Evolutionary conservation across 1,284 basidiomycete species (phyloP).

Genomic region (Inonotus hispidus): DNA sequence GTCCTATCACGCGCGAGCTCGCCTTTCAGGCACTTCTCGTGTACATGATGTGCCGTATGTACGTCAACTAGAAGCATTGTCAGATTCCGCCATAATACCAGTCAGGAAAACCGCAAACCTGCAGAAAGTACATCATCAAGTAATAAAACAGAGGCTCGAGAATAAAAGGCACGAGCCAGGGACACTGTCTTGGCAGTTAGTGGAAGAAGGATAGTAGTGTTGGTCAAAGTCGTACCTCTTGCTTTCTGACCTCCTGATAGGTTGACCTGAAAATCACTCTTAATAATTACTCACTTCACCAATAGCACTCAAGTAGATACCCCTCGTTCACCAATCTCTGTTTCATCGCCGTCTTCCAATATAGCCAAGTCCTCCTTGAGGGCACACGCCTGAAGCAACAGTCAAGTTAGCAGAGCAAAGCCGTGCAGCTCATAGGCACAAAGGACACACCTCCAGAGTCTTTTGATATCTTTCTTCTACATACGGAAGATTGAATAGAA

Average conservation of each 20-base stretch:
- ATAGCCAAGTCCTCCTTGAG: slow-evolving; percentile 80
- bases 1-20: slow-evolving; percentile 38
- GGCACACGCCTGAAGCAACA: slow-evolving; percentile 43
- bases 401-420: not conserved
- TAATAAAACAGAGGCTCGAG: slow-evolving; percentile 77
- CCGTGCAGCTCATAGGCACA: not conserved
- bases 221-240: slow-evolving; percentile 44
- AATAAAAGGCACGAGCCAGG: slow-evolving; percentile 90
- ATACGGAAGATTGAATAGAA: slow-evolving; percentile 83
- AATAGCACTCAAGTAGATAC: slow-evolving; percentile 34
- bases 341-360: slow-evolving; percentile 90
- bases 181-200: slow-evolving; percentile 43
- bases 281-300: not conserved
- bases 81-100: not conserved
- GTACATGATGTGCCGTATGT: slow-evolving; percentile 40
- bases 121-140: slow-evolving; percentile 87
- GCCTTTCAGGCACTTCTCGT: slow-evolving; percentile 39
- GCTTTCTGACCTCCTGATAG: slow-evolving; percentile 95
- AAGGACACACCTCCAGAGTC: slow-evolving; percentile 53
- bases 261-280: slow-evolving; percentile 52
- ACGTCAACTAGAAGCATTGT: slow-evolving; percentile 34
- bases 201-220: not conserved
- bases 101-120: slow-evolving; percentile 31
- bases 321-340: slow-evolving; percentile 85
- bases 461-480: slow-evolving; percentile 73